phyloP scores from a whole-genome alignment of 208 protist species.

The Leishmania martiniquensis region DNA sequence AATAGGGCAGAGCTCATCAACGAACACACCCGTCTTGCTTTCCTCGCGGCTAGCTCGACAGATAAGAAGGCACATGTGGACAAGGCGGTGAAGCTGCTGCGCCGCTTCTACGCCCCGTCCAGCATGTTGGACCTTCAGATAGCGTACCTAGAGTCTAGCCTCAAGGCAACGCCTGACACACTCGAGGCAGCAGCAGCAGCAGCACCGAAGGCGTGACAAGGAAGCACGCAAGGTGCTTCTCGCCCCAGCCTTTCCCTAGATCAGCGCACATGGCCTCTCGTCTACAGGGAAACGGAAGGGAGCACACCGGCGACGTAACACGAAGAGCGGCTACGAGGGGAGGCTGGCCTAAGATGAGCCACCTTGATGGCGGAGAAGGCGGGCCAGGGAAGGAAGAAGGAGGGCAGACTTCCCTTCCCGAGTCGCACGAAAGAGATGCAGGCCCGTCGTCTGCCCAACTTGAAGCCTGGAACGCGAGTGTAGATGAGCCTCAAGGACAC shows the following conservation, averaged over 20 bases:
- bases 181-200: background rate
- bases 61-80: slow-evolving; percentile 52
- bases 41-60: slow-evolving; percentile 36
- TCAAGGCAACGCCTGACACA: slow-evolving; percentile 6
- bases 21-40: slow-evolving; percentile 79
- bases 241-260: background rate
- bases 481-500: background rate
- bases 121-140: slow-evolving; percentile 53
- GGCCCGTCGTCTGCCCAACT: background rate
- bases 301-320: background rate
- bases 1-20: slow-evolving; percentile 66
- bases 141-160: slow-evolving; percentile 45
- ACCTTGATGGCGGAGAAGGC: background rate
- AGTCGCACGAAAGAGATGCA: background rate
- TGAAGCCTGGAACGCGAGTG: background rate
- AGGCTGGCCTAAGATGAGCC: background rate
- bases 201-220: background rate
- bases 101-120: slow-evolving; percentile 76
- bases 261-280: background rate
- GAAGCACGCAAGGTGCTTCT: background rate
- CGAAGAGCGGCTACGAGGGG: no score
- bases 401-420: background rate
- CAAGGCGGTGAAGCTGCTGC: slow-evolving; percentile 65
- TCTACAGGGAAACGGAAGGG: background rate
- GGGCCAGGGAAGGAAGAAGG: background rate